phyloP scores from a whole-genome alignment of 1,139 yeast species.

The Magnusiomyces suaveolens region DNA sequence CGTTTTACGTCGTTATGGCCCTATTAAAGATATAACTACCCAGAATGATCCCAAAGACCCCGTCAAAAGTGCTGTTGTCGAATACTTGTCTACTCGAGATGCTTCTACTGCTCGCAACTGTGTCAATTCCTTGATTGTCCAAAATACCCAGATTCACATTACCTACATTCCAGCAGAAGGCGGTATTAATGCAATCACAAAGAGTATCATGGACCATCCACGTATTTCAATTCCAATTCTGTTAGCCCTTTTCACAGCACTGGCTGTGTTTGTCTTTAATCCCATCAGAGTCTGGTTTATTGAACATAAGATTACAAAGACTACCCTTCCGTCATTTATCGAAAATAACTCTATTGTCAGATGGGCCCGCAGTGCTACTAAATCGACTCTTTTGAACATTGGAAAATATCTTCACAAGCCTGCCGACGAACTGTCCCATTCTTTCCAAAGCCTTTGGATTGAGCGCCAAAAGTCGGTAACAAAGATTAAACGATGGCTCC shows the following conservation, averaged over 20 bases:
- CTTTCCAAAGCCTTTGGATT: slow-evolving; percentile 48
- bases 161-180: slow-evolving; percentile 52
- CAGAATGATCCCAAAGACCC: slow-evolving; percentile 41
- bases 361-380: slow-evolving; percentile 5
- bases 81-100: slow-evolving; percentile 48
- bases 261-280: slow-evolving; percentile 81
- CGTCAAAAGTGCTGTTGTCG: slow-evolving; percentile 41
- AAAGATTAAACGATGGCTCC: slow-evolving; percentile 63
- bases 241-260: slow-evolving; percentile 56
- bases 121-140: slow-evolving; percentile 54
- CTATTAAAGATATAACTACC: slow-evolving; percentile 52
- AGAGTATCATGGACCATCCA: slow-evolving; percentile 47
- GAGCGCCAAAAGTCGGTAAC: slow-evolving; percentile 61
- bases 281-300: slow-evolving; percentile 83
- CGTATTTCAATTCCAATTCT: slow-evolving; percentile 64
- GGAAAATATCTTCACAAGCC: slow-evolving; percentile 7
- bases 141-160: slow-evolving; percentile 58
- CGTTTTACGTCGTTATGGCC: slow-evolving; percentile 78
- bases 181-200: slow-evolving; percentile 29
- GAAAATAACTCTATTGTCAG: slow-evolving; percentile 8
- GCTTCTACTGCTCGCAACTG: slow-evolving; percentile 89
- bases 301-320: slow-evolving; percentile 47
- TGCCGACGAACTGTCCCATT: slow-evolving; percentile 14
- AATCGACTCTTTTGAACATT: slow-evolving; percentile 6
- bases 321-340: neutral